Evolutionary conservation across 1,139 yeast genomes (phyloP), one percentile per base, ranked within the genome.

Genomic region (Nakaseomyces kungkrabaensis): DNA sequence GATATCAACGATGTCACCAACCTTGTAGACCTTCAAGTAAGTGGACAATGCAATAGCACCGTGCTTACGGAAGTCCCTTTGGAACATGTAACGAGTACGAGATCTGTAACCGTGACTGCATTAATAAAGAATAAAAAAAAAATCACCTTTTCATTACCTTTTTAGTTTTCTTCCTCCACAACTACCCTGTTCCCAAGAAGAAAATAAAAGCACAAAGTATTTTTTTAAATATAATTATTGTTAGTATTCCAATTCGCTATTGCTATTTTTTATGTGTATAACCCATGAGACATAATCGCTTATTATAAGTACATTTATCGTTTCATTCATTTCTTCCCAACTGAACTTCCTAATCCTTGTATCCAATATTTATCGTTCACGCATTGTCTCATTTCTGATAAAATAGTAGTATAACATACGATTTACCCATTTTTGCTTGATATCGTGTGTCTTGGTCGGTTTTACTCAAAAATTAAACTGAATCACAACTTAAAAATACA

Each of bases 21-120:
- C 97, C 78, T 82, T 88, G 95, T 92, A 92, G 72, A 81, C 78
- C 85, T 87, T 89, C 81, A 92, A 78, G 94, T 90, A 92, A 73
- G 95, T 87, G 66, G 97, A 86, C 80, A 92, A 79, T 63, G 96
- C 82, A 72, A 89, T 81, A 69, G 84, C 76, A 77, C 97, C 98
- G 78, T 90, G 95, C 81, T 88, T 89, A 83, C 86, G 88, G 88
- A 85, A 90, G 84, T 90, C 97, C 80, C 97, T 94, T 78, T 89
- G 88, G 94, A 92, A 92, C 79, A 95, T 94, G 92, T 92, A 92
- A 81, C 98, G 95, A 80, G 97, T 92, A 82, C 97, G 95, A 71
- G 97, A 88, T 90, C 97, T 89, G 85, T 87, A 89, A 85, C 98
- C 98, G 82, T 88, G 97, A 78, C 94, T 85, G 69, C 58, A 59